These are phyloP conservation scores for Biscogniauxia marginata DNA, from an alignment of 2,329 filamentous ascomycete genomes.

Conservation along the genomic window DNA sequence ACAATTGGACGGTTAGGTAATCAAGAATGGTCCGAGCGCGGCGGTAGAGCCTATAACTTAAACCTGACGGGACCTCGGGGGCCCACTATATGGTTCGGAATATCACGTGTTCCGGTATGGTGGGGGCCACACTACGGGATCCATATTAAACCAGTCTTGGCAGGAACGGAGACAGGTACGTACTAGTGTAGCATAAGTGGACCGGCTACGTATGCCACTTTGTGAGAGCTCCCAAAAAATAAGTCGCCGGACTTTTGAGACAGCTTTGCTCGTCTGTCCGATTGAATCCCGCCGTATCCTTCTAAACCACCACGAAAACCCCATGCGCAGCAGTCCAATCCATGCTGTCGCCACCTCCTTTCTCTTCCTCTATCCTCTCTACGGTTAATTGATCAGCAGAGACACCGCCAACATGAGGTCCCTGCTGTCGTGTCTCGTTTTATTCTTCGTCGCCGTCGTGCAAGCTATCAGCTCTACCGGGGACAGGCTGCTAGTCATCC, in stretches of 20 bases:
- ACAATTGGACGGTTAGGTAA: too few species aligned
- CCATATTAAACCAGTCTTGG: conserved; percentile 25
- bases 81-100: too few species aligned
- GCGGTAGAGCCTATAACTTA: too few species aligned
- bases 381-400: conserved; percentile 13
- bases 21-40: too few species aligned
- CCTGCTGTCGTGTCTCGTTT: conserved; percentile 66
- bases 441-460: conserved; percentile 64
- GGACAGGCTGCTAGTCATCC: conserved; percentile 76
- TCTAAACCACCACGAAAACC: conserved; percentile 10
- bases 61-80: too few species aligned
- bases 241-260: conserved; percentile 16
- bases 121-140: too few species aligned
- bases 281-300: conserved; percentile 4
- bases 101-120: too few species aligned
- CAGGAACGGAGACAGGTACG: conserved; percentile 19
- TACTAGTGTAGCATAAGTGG: neutral
- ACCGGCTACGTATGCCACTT: conserved; percentile 30
- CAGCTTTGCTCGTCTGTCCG: conserved; percentile 8
- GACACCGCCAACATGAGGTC: conserved; percentile 64
- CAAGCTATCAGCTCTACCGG: conserved; percentile 79
- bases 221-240: conserved; percentile 5
- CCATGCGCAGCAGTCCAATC: conserved; percentile 23
- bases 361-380: conserved; percentile 16
- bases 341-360: conserved; percentile 23